phyloP scores from a whole-genome alignment of 345 rosid species.

The Angophora floribunda region DNA sequence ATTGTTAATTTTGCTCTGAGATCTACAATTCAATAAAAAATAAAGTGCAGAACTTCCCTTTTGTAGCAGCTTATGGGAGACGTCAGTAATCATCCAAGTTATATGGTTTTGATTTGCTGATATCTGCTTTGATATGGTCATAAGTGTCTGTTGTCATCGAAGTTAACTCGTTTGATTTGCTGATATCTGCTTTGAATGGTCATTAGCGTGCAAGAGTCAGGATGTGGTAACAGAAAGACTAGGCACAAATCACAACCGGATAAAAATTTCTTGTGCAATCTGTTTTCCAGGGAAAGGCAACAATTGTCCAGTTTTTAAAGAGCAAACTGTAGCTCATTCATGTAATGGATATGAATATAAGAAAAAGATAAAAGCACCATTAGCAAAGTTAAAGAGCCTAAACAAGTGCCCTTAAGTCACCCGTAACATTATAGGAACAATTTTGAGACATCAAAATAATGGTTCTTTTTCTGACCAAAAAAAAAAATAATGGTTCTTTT shows the following conservation, averaged over 20 bases:
- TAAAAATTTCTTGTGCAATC: neutral
- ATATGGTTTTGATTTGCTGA: neutral
- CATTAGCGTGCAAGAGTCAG: neutral
- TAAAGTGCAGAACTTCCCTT: neutral
- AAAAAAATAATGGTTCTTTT: neutral
- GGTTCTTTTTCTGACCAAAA: no score
- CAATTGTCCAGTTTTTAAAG: neutral
- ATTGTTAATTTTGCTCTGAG: neutral
- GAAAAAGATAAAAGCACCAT: neutral
- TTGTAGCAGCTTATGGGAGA: neutral
- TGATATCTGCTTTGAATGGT: neutral
- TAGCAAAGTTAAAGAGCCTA: neutral
- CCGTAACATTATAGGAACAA: neutral
- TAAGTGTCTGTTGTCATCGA: neutral
- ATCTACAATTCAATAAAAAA: neutral
- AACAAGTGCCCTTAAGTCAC: neutral
- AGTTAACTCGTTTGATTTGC: neutral
- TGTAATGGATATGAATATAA: neutral
- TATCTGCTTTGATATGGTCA: neutral
- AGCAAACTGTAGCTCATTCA: neutral
- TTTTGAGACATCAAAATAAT: neutral
- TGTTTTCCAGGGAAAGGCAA: neutral
- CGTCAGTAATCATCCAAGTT: neutral
- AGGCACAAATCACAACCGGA: neutral
- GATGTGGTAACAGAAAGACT: neutral